Evolutionary conservation across 306 rosid species (phyloP).

Genomic region (Leucaena leucocephala): DNA sequence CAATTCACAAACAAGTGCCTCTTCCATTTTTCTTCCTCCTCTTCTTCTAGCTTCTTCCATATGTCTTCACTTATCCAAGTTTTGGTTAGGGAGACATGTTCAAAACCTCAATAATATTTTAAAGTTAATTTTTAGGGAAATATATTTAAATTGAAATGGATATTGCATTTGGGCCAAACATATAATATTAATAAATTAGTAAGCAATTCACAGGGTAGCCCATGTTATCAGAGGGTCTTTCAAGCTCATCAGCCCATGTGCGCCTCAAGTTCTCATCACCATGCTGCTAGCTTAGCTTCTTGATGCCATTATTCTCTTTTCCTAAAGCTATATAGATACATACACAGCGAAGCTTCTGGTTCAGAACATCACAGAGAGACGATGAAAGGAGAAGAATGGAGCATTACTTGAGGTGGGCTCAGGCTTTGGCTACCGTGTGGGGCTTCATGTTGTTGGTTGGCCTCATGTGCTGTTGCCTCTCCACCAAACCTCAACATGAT

Average conservation of each 20-base stretch:
- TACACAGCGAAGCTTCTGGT: not conserved
- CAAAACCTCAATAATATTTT: too few species aligned
- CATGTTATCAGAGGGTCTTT: conserved; percentile 44
- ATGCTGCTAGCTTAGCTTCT: not conserved
- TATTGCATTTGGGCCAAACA: too few species aligned
- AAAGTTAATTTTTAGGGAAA: too few species aligned
- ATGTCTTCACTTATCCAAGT: not conserved
- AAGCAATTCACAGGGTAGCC: not conserved
- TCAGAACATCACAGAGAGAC: not conserved
- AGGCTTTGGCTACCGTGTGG: conserved; percentile 59
- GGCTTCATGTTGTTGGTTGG: conserved; percentile 59
- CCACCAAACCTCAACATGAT: conserved; percentile 48
- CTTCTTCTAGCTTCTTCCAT: not conserved
- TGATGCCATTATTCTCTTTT: conserved; percentile 33
- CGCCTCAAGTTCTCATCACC: conserved; percentile 22
- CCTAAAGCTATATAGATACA: not conserved
- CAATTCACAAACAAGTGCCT: not conserved
- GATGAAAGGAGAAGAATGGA: conserved; percentile 32
- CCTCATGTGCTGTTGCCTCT: conserved; percentile 65
- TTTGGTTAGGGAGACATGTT: too few species aligned
- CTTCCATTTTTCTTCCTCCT: not conserved
- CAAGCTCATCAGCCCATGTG: conserved; percentile 42
- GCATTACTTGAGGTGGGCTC: conserved; percentile 49
- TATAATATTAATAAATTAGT: too few species aligned
- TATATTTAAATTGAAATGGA: too few species aligned